Base-by-base conservation (phyloP, 2,329 filamentous ascomycete genomes). In the Venturia carpophila region DNA sequence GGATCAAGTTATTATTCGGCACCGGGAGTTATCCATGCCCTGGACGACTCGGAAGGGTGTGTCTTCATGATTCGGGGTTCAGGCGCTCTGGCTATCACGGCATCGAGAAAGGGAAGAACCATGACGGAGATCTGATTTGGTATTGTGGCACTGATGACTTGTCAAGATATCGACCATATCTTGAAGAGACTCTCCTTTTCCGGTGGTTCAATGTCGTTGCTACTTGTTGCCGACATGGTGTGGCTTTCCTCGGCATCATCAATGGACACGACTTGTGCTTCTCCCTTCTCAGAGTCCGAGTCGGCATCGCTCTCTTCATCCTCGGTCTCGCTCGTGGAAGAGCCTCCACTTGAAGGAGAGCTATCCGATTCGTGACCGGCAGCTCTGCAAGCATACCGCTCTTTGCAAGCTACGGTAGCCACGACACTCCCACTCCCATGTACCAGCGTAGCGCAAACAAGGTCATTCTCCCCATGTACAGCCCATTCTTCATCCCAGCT, bases 371-470 rank as follows among this genome's bases (percentile, higher is more conserved):
- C 27, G 52, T 27, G 37, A 9, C 17, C 5, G 17, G 19, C 30
- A 37, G 52, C 52, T n/a, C 13, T 11, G 30, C 19, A 34, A 21
- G 13, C 27, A 24, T 73, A 68, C 43, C 79, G 71, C 4, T 73
- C 71, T 11, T 78, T 81, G 24, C 64, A 75, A 75, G 24, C 68
- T 69, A 47, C 71, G 68, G n/a, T 77, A 73, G 0, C 80, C 76
- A 66, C 80, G 62, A 56, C 19, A 58, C 52, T 37, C 39, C 64
- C 45, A 47, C 58, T 30, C 43, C 21, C 60, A 66, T 62, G 45
- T 55, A 63, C 45, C 45, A 52, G 7, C 21, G 45, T 34, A 21
- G 45, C 19, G 58, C 60, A 61, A 1, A 56, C 34, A 7, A 60
- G 21, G 47, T 52, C 64, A 11, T 37, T 62, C n/a, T 27, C 64